These are phyloP conservation scores for Arthrobotrys megalospora DNA, from an alignment of 2,329 filamentous ascomycete genomes.

Conservation along the genomic window DNA sequence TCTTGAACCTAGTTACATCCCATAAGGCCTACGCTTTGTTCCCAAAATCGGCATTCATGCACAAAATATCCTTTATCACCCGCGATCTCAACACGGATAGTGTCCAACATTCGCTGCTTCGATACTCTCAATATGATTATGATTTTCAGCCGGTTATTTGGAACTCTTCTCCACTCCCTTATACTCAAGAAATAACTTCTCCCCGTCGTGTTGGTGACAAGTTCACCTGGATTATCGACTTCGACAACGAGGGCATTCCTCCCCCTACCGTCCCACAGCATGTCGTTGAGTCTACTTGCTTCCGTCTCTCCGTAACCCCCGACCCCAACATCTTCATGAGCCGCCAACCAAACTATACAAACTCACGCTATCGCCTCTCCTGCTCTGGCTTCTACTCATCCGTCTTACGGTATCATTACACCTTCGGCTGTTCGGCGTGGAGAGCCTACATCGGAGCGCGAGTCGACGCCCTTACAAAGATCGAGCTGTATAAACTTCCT, in stretches of 20 bases:
- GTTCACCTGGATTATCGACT: conserved; percentile 49
- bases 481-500: conserved; percentile 49
- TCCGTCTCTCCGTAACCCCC: conserved; percentile 51
- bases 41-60: conserved; percentile 37
- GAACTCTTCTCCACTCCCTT: conserved; percentile 28
- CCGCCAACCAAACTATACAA: conserved; percentile 48
- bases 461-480: conserved; percentile 47
- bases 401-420: conserved; percentile 44
- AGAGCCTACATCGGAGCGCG: conserved; percentile 45
- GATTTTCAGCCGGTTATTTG: conserved; percentile 54
- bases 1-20: conserved; percentile 52
- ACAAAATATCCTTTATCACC: conserved; percentile 53
- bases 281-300: conserved; percentile 57
- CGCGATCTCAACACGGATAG: conserved; percentile 52
- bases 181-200: conserved; percentile 37
- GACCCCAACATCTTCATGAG: conserved; percentile 22
- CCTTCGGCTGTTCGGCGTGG: conserved; percentile 55
- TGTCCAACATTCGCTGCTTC: conserved; percentile 46
- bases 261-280: conserved; percentile 16
- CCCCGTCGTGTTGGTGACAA: conserved; percentile 56
- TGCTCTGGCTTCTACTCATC: conserved; percentile 49
- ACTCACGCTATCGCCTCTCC: conserved; percentile 48
- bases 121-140: conserved; percentile 41
- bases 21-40: conserved; percentile 51
- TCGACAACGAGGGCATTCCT: conserved; percentile 37